Evolutionary conservation across 345 rosid species (phyloP).

Genomic region (Alliaria petiolata): DNA sequence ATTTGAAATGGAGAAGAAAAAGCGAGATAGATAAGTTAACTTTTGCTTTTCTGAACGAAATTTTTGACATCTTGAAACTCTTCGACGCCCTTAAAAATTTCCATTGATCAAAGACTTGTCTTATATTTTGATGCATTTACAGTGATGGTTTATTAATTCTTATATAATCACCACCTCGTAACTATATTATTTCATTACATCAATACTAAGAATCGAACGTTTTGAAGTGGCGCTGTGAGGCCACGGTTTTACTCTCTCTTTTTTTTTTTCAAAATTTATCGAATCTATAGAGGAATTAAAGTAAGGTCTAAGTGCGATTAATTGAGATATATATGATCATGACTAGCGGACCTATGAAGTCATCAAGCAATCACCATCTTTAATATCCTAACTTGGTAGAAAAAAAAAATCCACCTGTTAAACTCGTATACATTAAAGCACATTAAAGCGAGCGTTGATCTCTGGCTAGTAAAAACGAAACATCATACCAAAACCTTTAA

Average conservation of each 20-base stretch:
- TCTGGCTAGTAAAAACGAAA: neutral
- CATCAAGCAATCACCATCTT: neutral
- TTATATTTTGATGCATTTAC: neutral
- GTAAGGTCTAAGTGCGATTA: neutral
- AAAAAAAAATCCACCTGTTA: neutral
- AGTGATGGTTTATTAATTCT: neutral
- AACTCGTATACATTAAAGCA: neutral
- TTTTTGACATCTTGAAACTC: neutral
- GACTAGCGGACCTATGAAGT: neutral
- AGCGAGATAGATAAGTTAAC: neutral
- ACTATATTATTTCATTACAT: neutral
- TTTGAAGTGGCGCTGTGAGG: neutral
- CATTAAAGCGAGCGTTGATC: neutral
- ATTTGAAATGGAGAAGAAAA: neutral
- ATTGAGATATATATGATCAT: neutral
- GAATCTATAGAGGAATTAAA: neutral
- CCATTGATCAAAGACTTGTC: neutral
- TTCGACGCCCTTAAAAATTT: neutral
- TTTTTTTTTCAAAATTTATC: neutral
- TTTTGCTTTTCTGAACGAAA: constrained; percentile 10
- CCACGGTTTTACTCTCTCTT: neutral
- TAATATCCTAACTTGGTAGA: neutral
- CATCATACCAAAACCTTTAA: neutral
- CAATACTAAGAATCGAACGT: neutral
- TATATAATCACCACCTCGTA: neutral